These are phyloP conservation scores for Nicotiana tabacum DNA, from an alignment of 257 asterid species.

Conservation along the genomic window DNA sequence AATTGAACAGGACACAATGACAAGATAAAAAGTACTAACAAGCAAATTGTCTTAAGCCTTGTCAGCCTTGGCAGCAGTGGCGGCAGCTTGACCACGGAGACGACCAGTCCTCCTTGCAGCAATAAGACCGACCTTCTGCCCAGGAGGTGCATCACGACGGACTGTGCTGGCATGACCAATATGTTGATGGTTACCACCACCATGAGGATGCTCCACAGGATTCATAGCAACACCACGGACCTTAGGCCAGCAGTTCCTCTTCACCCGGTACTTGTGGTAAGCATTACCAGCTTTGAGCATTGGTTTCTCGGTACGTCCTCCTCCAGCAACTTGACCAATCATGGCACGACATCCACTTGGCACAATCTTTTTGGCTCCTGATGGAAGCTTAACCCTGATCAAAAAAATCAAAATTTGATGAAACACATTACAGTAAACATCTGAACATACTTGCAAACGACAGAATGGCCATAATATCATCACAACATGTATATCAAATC, in stretches of 20 bases:
- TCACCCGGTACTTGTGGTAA: slow-evolving; percentile 44
- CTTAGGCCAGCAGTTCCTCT: slow-evolving; percentile 27
- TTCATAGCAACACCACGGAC: slow-evolving; percentile 44
- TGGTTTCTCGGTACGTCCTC: slow-evolving; percentile 24
- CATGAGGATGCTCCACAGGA: slow-evolving; percentile 69
- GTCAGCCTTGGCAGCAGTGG: slow-evolving; percentile 46
- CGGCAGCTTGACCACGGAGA: slow-evolving; percentile 63
- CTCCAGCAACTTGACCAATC: slow-evolving; percentile 23
- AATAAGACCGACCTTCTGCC: slow-evolving; percentile 59
- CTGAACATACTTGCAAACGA: background rate
- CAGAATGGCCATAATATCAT: background rate
- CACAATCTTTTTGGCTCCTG: slow-evolving; percentile 21
- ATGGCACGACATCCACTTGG: slow-evolving; percentile 19
- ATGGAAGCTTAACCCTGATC: slow-evolving; percentile 16
- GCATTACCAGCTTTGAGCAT: slow-evolving; percentile 15
- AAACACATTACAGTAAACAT: background rate
- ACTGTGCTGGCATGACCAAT: slow-evolving; percentile 61
- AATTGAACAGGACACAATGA: background rate
- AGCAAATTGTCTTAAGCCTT: slow-evolving; percentile 17
- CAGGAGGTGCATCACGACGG: slow-evolving; percentile 65
- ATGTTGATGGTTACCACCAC: slow-evolving; percentile 70
- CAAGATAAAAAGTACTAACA: background rate
- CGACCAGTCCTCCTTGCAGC: slow-evolving; percentile 63
- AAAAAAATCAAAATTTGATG: background rate
- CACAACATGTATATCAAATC: background rate